phyloP scores from a whole-genome alignment of 305 asterid species.

The Solanum hybrid region DNA sequence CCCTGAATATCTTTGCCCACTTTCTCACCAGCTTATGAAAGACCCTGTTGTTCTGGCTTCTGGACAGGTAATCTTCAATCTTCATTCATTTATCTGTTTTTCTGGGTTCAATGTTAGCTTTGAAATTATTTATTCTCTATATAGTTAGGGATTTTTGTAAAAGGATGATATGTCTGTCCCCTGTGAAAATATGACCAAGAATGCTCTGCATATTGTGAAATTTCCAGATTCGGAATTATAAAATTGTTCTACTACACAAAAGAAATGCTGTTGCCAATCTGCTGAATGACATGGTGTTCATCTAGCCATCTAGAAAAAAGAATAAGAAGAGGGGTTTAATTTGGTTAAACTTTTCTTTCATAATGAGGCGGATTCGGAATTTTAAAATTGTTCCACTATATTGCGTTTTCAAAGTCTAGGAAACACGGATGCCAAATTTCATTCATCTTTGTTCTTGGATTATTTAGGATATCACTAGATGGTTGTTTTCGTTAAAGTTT shows the following conservation, averaged over 20 bases:
- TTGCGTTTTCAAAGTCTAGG: neutral
- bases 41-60: slow-evolving; percentile 51
- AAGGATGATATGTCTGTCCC: neutral
- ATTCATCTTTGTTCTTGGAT: neutral
- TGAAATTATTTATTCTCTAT: neutral
- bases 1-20: slow-evolving; percentile 36
- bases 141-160: too few relatives aligned
- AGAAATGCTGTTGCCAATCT: neutral
- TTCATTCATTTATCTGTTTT: neutral
- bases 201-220: neutral
- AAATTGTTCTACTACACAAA: neutral
- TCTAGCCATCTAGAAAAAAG: neutral
- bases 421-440: neutral
- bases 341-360: neutral
- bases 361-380: neutral
- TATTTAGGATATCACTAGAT: too few relatives aligned
- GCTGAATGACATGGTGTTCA: neutral
- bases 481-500: too few relatives aligned
- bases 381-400: too few relatives aligned
- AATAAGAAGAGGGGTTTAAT: neutral
- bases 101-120: neutral
- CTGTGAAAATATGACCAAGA: neutral
- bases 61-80: slow-evolving; percentile 21
- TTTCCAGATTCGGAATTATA: neutral
- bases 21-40: slow-evolving; percentile 37